Conservation (phyloP, 768 basidiomycete species). For the Kwoniella dendrophila region DNA sequence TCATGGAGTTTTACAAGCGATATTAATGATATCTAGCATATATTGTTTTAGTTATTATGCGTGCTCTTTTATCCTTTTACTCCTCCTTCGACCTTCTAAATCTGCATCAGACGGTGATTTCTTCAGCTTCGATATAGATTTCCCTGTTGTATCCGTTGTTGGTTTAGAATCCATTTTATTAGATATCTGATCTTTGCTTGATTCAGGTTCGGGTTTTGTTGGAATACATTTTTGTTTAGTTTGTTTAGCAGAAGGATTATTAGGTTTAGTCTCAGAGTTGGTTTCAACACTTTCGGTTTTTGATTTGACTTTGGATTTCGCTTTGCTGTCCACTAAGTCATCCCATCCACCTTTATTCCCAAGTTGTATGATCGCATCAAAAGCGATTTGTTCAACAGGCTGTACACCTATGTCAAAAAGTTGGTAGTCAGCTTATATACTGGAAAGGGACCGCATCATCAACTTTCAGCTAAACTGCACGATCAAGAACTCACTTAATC, state of each 20-base stretch:
- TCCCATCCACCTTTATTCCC: slow-evolving; percentile 81
- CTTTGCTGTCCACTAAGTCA: slow-evolving; percentile 19
- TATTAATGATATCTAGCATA: too few relatives aligned
- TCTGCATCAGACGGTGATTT: neutral
- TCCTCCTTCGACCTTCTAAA: slow-evolving; percentile 15
- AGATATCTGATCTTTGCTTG: too few relatives aligned
- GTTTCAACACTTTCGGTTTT: neutral
- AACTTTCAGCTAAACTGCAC: too few relatives aligned
- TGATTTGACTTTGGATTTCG: slow-evolving; percentile 1
- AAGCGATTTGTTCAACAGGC: slow-evolving; percentile 69
- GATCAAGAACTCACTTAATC: slow-evolving; percentile 63
- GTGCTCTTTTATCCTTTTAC: slow-evolving; percentile 32
- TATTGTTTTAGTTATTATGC: too few relatives aligned
- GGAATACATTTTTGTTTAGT: too few relatives aligned
- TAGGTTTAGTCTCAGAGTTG: neutral
- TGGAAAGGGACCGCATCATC: too few relatives aligned
- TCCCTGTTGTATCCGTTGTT: too few relatives aligned
- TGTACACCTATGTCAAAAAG: slow-evolving; percentile 64
- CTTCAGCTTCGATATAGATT: neutral
- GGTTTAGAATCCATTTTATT: too few relatives aligned
- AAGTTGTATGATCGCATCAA: slow-evolving; percentile 65
- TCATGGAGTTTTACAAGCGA: too few relatives aligned
- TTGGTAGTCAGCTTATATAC: neutral
- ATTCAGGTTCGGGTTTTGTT: too few relatives aligned
- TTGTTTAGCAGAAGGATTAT: neutral